Percentiles rank a stretch among this genome's conserved stretches.
These are phyloP conservation scores for Trichosporon inkin DNA, from an alignment of 1,284 basidiomycete species.

Conservation along the genomic window DNA sequence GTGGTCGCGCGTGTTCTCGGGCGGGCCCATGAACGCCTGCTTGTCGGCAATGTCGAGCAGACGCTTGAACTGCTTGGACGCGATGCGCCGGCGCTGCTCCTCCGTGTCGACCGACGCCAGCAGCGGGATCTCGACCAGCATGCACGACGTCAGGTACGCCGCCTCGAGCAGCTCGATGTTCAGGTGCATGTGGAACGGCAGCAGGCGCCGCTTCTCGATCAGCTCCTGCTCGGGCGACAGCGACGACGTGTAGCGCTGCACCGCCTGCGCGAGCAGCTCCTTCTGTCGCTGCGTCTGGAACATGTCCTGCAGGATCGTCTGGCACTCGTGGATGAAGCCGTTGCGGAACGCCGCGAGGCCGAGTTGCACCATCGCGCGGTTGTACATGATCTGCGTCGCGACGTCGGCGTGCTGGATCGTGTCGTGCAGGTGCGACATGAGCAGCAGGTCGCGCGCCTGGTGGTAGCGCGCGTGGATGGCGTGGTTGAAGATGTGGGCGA, in stretches of 20 bases:
- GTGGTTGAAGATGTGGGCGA: constrained; percentile 96
- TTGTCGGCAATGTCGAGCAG: constrained; percentile 95
- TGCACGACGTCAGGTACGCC: constrained; percentile 94
- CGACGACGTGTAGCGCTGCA: constrained; percentile 76
- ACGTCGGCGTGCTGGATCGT: constrained; percentile 93
- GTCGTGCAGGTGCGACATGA: constrained; percentile 99
- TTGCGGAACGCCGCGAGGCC: constrained; percentile 94
- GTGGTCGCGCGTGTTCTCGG: constrained; percentile 96
- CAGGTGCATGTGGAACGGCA: constrained; percentile 99
- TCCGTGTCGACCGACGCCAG: constrained; percentile 91
- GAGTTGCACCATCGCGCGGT: constrained; percentile 94
- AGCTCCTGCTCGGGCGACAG: constrained; percentile 94
- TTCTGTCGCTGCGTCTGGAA: constrained; percentile 94
- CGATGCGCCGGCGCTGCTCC: constrained; percentile 83
- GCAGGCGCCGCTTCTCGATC: constrained; percentile 87
- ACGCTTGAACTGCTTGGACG: constrained; percentile 92
- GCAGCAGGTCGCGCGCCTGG: constrained; percentile 93
- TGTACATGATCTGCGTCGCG: constrained; percentile 95
- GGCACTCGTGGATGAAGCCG: constrained; percentile 90
- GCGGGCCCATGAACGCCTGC: constrained; percentile 96
- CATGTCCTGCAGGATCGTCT: constrained; percentile 89
- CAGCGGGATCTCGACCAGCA: constrained; percentile 96
- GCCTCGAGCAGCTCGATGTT: constrained; percentile 97
- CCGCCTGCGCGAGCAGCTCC: constrained; percentile 94
- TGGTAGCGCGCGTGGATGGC: constrained; percentile 96